phyloP scores from a whole-genome alignment of 306 rosid genomes.

The Lagenaria siceraria region DNA sequence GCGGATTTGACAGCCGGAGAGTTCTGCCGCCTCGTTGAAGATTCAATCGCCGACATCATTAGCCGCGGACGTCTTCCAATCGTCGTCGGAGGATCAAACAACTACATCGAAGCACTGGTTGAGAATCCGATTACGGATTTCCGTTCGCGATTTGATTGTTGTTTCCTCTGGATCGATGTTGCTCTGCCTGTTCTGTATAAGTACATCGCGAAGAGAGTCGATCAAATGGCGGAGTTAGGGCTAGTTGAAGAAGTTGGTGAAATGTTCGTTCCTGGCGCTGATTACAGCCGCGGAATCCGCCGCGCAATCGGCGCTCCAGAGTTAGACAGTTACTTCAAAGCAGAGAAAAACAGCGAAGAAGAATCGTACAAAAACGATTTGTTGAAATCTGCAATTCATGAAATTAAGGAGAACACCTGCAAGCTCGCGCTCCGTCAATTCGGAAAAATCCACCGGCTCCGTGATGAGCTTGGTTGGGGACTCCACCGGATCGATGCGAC shows the following conservation, averaged over 20 bases:
- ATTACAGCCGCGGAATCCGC: conserved; percentile 8
- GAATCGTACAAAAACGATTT: background rate
- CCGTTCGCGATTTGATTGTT: conserved; percentile 6
- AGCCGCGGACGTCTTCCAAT: background rate
- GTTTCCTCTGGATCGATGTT: conserved; percentile 21
- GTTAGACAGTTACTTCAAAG: conserved; percentile 4
- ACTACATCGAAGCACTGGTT: conserved; percentile 14
- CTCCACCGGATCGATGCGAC: conserved; percentile 19
- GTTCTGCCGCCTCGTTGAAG: background rate
- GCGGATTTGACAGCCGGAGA: conserved; percentile 11
- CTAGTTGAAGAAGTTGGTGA: conserved; percentile 16
- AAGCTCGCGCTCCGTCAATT: background rate
- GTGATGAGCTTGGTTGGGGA: conserved; percentile 15
- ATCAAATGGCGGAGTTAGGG: conserved; percentile 19
- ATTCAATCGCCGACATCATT: background rate
- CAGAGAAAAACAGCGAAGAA: background rate
- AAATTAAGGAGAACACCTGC: conserved; percentile 13
- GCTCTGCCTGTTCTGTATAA: background rate
- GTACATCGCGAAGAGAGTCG: conserved; percentile 15
- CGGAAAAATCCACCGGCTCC: conserved; percentile 9
- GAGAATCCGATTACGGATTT: background rate
- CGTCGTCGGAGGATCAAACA: conserved; percentile 25
- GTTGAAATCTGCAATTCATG: background rate
- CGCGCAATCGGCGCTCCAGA: conserved; percentile 22
- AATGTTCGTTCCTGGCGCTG: conserved; percentile 3